A percentile compares a stretch with the other conserved stretches of the same genome.
These are phyloP conservation scores for Dipteronia sinensis DNA, from an alignment of 345 rosid genomes.

Conservation along the genomic window DNA sequence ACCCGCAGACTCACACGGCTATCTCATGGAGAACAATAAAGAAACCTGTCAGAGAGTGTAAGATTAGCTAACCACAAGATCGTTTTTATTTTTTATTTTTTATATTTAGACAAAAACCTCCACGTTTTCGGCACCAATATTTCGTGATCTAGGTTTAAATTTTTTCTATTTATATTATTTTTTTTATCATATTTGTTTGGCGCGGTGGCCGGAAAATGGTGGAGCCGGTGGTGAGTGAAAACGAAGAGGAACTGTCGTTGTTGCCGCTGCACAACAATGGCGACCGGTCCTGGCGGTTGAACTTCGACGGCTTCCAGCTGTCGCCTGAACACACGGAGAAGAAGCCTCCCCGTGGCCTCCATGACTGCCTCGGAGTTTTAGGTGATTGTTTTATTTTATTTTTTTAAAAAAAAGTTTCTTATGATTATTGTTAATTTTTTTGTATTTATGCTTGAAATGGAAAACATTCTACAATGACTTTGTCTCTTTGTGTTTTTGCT, in stretches of 20 bases:
- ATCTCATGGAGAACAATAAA: no score
- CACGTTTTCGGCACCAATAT: conserved; percentile 23
- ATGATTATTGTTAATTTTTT: background rate
- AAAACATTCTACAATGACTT: background rate
- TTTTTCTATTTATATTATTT: no score
- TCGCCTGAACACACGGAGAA: conserved; percentile 56
- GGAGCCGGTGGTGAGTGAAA: conserved; percentile 30
- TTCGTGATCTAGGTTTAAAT: conserved; percentile 9
- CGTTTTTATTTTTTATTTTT: no score
- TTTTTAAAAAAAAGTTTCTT: background rate
- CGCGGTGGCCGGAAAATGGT: conserved; percentile 35
- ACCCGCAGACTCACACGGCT: no score
- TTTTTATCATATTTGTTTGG: background rate
- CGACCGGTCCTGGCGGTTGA: conserved; percentile 85
- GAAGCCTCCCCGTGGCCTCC: conserved; percentile 55
- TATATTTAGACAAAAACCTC: conserved; percentile 23
- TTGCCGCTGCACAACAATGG: conserved; percentile 45
- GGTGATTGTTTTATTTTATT: conserved; percentile 37
- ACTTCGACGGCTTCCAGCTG: conserved; percentile 75
- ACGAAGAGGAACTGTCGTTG: conserved; percentile 64
- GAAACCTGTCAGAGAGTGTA: no score
- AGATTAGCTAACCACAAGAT: background rate
- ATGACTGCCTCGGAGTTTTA: conserved; percentile 76
- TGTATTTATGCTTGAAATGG: background rate
- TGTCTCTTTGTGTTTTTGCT: background rate